Evolutionary conservation across 192 early-diverging fungal genomes (phyloP), one percentile per base, ranked within the genome.

Genomic region (Coemansia erecta): DNA sequence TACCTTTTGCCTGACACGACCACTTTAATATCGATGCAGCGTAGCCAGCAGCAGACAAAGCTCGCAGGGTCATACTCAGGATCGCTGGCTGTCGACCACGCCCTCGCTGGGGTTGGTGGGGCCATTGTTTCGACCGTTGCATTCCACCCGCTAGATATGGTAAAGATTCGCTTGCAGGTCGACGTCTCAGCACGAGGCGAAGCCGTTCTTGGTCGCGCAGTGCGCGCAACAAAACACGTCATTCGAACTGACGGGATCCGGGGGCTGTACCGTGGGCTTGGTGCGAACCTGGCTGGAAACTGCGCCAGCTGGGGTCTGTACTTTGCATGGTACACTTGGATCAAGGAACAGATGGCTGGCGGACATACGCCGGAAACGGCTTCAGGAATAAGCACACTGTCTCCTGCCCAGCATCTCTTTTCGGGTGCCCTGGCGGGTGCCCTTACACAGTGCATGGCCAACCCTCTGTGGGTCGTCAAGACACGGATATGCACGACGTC

Each of bases 231-330:
- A 6, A 73, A 81, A 21, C 56, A 67, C 60, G 85, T 92, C 18
- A 53, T 86, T 39, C 61, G 64, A 24, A 68, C 75, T 8, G 84
- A 90, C 63, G 90, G 89, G 6, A 41, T 83, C 0, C 66, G 74
- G 15, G 94, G 92, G 8, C 81, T 99, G 3, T 99, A 99, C 71
- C 84, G 92, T n/a, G 97, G 95, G 11, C 63, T 99, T 4, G 58
- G 85, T 0, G 88, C 97, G 37, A 99, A 94, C 48, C 83, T 98
- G 53, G 90, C 90, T 12, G 97, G 95, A 0, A 85, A 94, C 23
- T 91, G 90, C 11, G 73, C 88, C 12, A 94, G 91, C 46, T 99
- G 97, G 95, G 95, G 95, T 1, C 71, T 99, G n/a, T 99, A 98
- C 63, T 98, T 99, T 77, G 91, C 86, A 31, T 93, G 89, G 87